Evolutionary conservation across 2,329 filamentous ascomycete genomes (phyloP), one percentile per base, ranked within the genome.

Genomic region (Penicillium sp.): DNA sequence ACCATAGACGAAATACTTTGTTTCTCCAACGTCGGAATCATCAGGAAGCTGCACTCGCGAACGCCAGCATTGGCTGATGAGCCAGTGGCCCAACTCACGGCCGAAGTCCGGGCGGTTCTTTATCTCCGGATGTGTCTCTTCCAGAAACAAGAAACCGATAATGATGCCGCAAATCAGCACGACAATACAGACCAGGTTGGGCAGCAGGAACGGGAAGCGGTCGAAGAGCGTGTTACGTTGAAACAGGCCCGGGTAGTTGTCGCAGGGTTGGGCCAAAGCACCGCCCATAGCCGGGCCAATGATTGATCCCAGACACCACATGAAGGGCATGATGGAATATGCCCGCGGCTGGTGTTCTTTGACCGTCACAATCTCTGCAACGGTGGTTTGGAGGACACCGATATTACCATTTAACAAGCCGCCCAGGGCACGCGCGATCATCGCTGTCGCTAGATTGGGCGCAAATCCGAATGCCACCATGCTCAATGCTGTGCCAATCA

Each of bases 291-390:
- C 89, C 46, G 93, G 92, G 31, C 94, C 94, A 64, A 97, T 82
- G 66, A 97, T 96, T 26, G 93, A 96, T 81, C 94, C 94, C 69
- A 99, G 82, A 71, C 92, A 97, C 94, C 94, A 99, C 25, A 97
- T 90, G 71, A 96, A 91, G 6, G 94, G 94, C 92, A 99, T 97
- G 64, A 97, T 92, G 12, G 93, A 91, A 76, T 96, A 99, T 48
- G 93, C 94, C 66, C 90, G 90, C 64, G 92, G 89, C 73, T 97
- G 92, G 72, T 97, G 92, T 73, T 93, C 89, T 76, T 96, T 96
- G 57, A 89, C 88, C 4, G 90, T 96, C 25, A 97, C 89, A 57
- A 99, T 82, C 73, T 99, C 94, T 18, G 91, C 91, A 35, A 99
- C 92, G 0, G 93, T 97, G 6, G 93, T 97, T 72, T 97, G 91